These are phyloP conservation scores for Atalantia buxifolia DNA, from an alignment of 345 rosid genomes.

Conservation along the genomic window DNA sequence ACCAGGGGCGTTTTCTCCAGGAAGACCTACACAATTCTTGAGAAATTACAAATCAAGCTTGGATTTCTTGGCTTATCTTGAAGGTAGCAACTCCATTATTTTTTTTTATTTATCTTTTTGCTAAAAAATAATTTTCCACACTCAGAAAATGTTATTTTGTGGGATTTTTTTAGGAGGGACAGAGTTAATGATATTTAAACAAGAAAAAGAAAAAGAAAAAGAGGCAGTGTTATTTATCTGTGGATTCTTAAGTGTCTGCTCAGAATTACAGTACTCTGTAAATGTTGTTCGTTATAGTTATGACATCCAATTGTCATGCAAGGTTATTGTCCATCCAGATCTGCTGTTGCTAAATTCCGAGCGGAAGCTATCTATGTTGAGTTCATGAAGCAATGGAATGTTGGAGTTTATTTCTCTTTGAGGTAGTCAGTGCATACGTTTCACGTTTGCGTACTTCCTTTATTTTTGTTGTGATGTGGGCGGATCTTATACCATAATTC, in stretches of 20 bases:
- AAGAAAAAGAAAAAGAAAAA: too few species aligned
- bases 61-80: conserved; percentile 79
- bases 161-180: neutral
- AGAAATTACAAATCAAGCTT: conserved; percentile 89
- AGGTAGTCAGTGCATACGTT: conserved; percentile 47
- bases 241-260: conserved; percentile 5
- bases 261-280: neutral
- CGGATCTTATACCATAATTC: conserved; percentile 15
- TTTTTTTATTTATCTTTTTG: neutral
- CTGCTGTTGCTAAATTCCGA: conserved; percentile 87
- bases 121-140: neutral
- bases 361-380: conserved; percentile 65
- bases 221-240: neutral
- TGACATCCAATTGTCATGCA: conserved; percentile 50
- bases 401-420: conserved; percentile 91
- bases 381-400: conserved; percentile 96
- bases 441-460: neutral
- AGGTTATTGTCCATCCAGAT: conserved; percentile 96
- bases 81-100: conserved; percentile 59
- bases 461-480: neutral
- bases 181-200: neutral
- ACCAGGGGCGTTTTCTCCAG: conserved; percentile 98
- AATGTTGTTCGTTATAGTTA: conserved; percentile 27
- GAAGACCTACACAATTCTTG: conserved; percentile 92
- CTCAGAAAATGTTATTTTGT: neutral